Base-by-base conservation (phyloP, 2,329 filamentous ascomycete species). In the Ustulina deusta region DNA sequence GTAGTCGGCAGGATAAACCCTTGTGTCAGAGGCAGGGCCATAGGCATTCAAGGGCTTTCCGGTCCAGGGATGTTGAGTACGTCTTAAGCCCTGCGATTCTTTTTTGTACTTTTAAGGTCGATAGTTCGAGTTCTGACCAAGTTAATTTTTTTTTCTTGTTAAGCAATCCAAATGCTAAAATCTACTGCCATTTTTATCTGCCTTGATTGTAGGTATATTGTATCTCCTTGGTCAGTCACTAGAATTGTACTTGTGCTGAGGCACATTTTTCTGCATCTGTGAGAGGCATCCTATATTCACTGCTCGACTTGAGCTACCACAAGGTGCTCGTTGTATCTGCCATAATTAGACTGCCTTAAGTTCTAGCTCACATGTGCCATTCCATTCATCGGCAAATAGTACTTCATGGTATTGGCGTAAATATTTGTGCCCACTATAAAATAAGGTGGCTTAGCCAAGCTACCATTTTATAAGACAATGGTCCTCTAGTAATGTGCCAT, bases 351-450 rank as follows among this genome's bases (percentile, higher is more conserved):
- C 22, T 34, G 40, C 9, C 10, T 34, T 17, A 6, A 36, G 5
- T 27, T n/a, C 34, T 51, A 34, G 4, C 49, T 65, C 1, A 27
- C 36, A 34, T 54, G 4, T 48, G 34, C 9, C 29, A 40, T 55
- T 40, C 36, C 20, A 5, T 32, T 56, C n/a, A 6, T 48, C 64
- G 64, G 64, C 59, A 66, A 52, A 52, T 66, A 46, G 46, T 54
- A 6, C 13, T 38, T 36, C 3, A 38, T 38, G 2, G 46, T 46
- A 58, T 66, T 55, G 46, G 54, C 32, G n/a, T 34, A 46, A 32
- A 17, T 6, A 17, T 36, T 20, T 34, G 22, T 36, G 15, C 17
- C 20, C 17, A 38, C 58, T 46, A 20, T 46, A 54, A 15, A 38
- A 46, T 36, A 56, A 13, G 42, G 13, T 57, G 13, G 40, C 42